These are phyloP conservation scores for Globisporangium nodosum DNA, from an alignment of 352 stramenopile genomes.

Conservation along the genomic window DNA sequence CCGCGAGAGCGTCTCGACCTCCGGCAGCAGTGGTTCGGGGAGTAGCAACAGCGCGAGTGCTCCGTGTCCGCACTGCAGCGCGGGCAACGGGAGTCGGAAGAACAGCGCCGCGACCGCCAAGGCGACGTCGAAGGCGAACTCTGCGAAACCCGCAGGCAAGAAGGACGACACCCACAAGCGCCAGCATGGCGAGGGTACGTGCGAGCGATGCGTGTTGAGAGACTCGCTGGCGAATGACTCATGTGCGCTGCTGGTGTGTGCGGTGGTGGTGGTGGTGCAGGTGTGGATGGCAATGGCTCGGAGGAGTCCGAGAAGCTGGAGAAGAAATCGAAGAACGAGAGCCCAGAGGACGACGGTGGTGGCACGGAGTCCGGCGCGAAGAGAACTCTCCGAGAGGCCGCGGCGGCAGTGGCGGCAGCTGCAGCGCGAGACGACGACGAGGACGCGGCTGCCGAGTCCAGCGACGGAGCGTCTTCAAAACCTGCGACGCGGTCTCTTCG, in stretches of 20 bases:
- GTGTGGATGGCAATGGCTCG: constrained; percentile 16
- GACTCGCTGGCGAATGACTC: no score
- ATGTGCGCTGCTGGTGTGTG: neutral
- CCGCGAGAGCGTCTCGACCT: constrained; percentile 25
- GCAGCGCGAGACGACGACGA: constrained; percentile 24
- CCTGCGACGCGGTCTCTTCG: constrained; percentile 47
- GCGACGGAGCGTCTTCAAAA: constrained; percentile 26
- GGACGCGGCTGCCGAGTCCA: constrained; percentile 42
- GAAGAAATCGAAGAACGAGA: constrained; percentile 12
- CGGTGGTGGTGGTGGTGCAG: neutral
- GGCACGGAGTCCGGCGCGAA: constrained; percentile 7
- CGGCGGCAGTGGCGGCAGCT: constrained; percentile 3
- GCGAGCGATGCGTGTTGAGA: no score
- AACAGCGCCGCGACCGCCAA: constrained; percentile 17
- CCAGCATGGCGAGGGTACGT: constrained; percentile 25
- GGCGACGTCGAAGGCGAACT: constrained; percentile 15
- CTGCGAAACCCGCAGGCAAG: constrained; percentile 7
- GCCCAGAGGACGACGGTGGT: constrained; percentile 17
- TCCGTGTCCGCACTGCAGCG: constrained; percentile 31
- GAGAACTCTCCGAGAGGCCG: neutral
- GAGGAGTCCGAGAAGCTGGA: constrained; percentile 17
- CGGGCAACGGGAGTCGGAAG: constrained; percentile 2
- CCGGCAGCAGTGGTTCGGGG: neutral
- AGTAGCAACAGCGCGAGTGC: constrained; percentile 10
- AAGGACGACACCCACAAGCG: constrained; percentile 25